Evolutionary conservation across 2,329 filamentous ascomycete genomes (phyloP).

Genomic region (Dryadomyces sulphureus): DNA sequence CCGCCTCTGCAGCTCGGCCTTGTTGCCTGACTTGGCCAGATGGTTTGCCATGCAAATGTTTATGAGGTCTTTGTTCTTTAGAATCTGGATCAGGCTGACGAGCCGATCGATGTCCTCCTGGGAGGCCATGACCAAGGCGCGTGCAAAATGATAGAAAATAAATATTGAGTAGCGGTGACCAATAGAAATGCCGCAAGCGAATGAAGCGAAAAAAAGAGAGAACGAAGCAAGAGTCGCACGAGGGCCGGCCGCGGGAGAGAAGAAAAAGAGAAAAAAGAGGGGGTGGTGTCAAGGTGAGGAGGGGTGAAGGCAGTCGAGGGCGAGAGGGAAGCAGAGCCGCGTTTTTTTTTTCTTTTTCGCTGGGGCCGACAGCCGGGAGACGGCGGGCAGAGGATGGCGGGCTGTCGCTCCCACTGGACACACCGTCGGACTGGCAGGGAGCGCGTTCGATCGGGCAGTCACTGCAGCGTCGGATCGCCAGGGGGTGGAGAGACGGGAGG

Average conservation of each 20-base stretch:
- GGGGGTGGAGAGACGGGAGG: not conserved
- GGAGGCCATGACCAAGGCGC: slow-evolving; percentile 5
- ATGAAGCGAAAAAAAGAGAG: not conserved
- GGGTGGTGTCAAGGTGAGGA: not conserved
- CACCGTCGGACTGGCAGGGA: not conserved
- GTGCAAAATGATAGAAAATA: too few species aligned
- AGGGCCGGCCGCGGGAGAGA: not conserved
- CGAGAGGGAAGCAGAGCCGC: not conserved
- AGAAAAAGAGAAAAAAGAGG: not conserved
- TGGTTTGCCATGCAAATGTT: slow-evolving; percentile 61
- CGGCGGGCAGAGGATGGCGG: too few species aligned
- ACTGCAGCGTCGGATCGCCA: not conserved
- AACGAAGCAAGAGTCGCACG: too few species aligned
- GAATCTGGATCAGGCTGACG: slow-evolving; percentile 26
- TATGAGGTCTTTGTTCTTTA: slow-evolving; percentile 54
- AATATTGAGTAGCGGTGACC: not conserved
- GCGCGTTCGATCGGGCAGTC: not conserved
- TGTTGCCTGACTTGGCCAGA: slow-evolving; percentile 68
- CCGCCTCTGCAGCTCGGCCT: slow-evolving; percentile 65
- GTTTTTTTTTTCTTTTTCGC: not conserved
- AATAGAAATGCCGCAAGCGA: not conserved
- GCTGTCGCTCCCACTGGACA: too few species aligned
- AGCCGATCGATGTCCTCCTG: slow-evolving; percentile 29
- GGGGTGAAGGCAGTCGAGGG: not conserved
- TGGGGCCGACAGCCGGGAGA: too few species aligned